Evolutionary conservation across 2,329 filamentous ascomycete species (phyloP), one percentile per base, ranked within the genome.

Genomic region (Teratosphaeria gauchensis): DNA sequence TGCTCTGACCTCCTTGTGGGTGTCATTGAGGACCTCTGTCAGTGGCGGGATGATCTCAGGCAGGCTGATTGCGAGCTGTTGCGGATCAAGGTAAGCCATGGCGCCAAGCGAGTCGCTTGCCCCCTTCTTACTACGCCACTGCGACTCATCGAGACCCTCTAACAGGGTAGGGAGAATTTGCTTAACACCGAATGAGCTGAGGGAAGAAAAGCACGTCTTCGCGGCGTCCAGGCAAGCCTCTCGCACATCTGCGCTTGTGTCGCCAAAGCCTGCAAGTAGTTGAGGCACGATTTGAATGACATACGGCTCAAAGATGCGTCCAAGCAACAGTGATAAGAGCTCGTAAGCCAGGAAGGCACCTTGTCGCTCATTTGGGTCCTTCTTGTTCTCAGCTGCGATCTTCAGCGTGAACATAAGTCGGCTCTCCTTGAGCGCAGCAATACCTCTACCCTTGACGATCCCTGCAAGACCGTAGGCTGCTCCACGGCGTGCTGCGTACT

Each of bases 71-170:
- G 94, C 91, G 19, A 99, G 82, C 73, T 99, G 94, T 64, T 96
- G 89, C 7, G 95, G 92, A 72, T 97, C 94, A 33, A 99, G 83
- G 72, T 99, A 99, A 4, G 94, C 95, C 94, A 99, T 99, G 62
- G 94, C 94, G 72, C 94, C 94, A 14, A 99, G 82, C 30, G 96
- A 86, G 71, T 99, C 94, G 71, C 94, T 99, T 57, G 94, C 94
- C 66, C 95, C 94, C 77, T 95, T 96, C 76, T 99, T 97, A 77
- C 91, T 97, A 69, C 94, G 88, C 94, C 94, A 99, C 73, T 97
- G 92, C 56, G 89, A 85, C 64, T 99, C 94, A 63, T 97, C 92
- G 9, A 99, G 83, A 59, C 95, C 94, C 64, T 94, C 86, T 2
- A 99, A 82, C 7, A 99, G 82, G 12, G 89, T 96, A 3, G 94